A percentile compares a stretch with the other conserved stretches of the same genome.
These are phyloP conservation scores for Exophiala spinifera DNA, from an alignment of 2,329 filamentous ascomycete species.

Conservation along the genomic window DNA sequence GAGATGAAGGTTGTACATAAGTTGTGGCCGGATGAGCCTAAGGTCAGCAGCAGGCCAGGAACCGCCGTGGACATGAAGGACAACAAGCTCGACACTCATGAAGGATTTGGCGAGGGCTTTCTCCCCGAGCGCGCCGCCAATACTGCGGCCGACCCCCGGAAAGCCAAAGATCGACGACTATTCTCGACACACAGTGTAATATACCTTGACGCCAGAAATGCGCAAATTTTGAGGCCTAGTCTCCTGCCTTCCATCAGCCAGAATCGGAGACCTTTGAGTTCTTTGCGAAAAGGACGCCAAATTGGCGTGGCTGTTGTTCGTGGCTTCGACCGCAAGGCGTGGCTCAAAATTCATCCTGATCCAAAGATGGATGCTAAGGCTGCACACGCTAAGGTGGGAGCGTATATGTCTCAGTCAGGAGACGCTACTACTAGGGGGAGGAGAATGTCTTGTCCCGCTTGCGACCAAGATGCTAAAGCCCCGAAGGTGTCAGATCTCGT, in stretches of 20 bases:
- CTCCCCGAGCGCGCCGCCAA: slow-evolving; percentile 21
- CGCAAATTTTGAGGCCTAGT: slow-evolving; percentile 82
- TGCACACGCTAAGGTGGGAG: slow-evolving; percentile 37
- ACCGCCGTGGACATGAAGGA: slow-evolving; percentile 39
- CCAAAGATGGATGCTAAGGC: slow-evolving; percentile 42
- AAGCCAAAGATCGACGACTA: slow-evolving; percentile 36
- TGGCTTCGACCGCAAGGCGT: slow-evolving; percentile 75
- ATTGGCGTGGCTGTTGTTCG: slow-evolving; percentile 86
- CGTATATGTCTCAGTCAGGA: slow-evolving; percentile 28
- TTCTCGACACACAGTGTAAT: slow-evolving; percentile 80
- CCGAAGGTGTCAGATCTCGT: slow-evolving; percentile 81
- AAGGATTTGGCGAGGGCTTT: slow-evolving; percentile 1
- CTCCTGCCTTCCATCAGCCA: slow-evolving; percentile 83
- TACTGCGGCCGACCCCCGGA: slow-evolving; percentile 23
- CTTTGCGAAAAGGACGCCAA: slow-evolving; percentile 77
- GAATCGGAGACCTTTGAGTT: slow-evolving; percentile 73
- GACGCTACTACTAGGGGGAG: slow-evolving; percentile 25
- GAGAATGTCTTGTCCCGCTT: slow-evolving; percentile 51
- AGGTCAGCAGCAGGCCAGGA: slow-evolving; percentile 37
- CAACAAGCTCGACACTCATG: slow-evolving; percentile 27
- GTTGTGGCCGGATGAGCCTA: slow-evolving; percentile 63
- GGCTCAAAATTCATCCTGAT: slow-evolving; percentile 68
- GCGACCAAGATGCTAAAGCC: slow-evolving; percentile 56
- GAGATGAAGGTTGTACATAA: slow-evolving; percentile 87
- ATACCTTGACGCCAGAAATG: slow-evolving; percentile 72